Conservation (phyloP, 768 basidiomycete genomes). For the Exidia glandulosa region DNA sequence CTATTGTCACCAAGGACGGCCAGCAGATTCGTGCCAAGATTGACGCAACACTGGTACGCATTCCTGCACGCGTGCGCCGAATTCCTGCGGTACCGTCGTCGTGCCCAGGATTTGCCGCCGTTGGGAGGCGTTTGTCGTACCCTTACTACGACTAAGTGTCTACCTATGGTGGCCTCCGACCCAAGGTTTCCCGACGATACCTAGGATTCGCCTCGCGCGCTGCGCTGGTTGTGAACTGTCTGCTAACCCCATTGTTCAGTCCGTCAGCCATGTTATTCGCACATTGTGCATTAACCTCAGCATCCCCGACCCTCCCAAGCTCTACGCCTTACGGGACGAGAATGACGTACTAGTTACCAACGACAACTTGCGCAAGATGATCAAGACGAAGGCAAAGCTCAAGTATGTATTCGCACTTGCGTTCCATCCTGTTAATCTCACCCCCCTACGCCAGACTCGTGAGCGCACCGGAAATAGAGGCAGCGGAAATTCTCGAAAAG, state of each 20-base stretch:
- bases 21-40: conserved; percentile 66
- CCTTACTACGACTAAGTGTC: too few relatives aligned
- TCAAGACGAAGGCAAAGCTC: conserved; percentile 64
- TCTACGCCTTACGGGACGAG: conserved; percentile 75
- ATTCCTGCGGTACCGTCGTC: too few relatives aligned
- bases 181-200: too few relatives aligned
- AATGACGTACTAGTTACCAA: conserved; percentile 76
- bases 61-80: too few relatives aligned
- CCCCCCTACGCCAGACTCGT: conserved; percentile 45
- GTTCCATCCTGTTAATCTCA: background rate
- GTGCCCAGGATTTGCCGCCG: too few relatives aligned
- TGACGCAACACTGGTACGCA: conserved; percentile 55
- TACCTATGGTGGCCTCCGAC: too few relatives aligned
- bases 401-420: conserved; percentile 39
- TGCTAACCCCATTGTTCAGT: conserved; percentile 11
- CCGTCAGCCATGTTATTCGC: conserved; percentile 74
- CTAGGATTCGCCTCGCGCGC: too few relatives aligned
- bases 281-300: conserved; percentile 75
- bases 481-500: conserved; percentile 63
- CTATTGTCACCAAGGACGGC: conserved; percentile 67
- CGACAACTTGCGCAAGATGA: conserved; percentile 75
- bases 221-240: background rate
- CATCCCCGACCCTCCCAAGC: conserved; percentile 57
- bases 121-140: too few relatives aligned
- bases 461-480: conserved; percentile 70